phyloP scores from a whole-genome alignment of 495 filamentous ascomycete species.

The Neurospora cerealis region DNA sequence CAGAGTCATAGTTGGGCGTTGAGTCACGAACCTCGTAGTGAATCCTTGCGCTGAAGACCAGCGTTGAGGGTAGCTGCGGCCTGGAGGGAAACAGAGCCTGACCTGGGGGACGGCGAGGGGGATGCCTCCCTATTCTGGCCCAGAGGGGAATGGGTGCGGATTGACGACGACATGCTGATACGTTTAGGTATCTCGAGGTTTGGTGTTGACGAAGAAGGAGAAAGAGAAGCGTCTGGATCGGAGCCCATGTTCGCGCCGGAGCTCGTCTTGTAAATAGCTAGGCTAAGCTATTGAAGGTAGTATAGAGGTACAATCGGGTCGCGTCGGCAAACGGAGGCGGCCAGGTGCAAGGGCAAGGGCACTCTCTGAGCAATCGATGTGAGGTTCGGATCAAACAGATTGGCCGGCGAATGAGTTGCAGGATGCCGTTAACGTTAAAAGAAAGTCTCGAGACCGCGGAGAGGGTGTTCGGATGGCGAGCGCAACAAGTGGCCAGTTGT shows the following conservation, averaged over 20 bases:
- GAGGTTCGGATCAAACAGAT: neutral
- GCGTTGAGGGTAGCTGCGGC: slow-evolving; percentile 62
- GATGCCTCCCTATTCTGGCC: slow-evolving; percentile 22
- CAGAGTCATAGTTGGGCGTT: slow-evolving; percentile 3
- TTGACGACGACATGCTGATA: slow-evolving; percentile 19
- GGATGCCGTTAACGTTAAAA: neutral
- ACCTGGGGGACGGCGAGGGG: slow-evolving; percentile 46
- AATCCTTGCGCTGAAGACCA: slow-evolving; percentile 54
- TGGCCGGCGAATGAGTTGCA: neutral
- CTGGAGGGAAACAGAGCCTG: slow-evolving; percentile 53
- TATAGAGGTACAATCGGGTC: neutral
- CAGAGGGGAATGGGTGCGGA: slow-evolving; percentile 35
- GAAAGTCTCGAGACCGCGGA: neutral
- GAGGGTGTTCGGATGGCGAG: neutral
- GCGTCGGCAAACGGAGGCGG: neutral
- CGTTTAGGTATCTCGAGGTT: slow-evolving; percentile 3
- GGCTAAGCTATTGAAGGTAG: neutral
- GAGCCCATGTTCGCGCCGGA: neutral
- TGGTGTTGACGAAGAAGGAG: slow-evolving; percentile 14
- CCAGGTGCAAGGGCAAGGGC: neutral
- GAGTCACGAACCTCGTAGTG: slow-evolving; percentile 35
- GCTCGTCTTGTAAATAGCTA: neutral
- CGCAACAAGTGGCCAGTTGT: slow-evolving; percentile 3
- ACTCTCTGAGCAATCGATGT: neutral
- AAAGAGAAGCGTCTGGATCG: neutral